Evolutionary conservation across 2,329 filamentous ascomycete genomes (phyloP).

Genomic region (Coniella lustricola): DNA sequence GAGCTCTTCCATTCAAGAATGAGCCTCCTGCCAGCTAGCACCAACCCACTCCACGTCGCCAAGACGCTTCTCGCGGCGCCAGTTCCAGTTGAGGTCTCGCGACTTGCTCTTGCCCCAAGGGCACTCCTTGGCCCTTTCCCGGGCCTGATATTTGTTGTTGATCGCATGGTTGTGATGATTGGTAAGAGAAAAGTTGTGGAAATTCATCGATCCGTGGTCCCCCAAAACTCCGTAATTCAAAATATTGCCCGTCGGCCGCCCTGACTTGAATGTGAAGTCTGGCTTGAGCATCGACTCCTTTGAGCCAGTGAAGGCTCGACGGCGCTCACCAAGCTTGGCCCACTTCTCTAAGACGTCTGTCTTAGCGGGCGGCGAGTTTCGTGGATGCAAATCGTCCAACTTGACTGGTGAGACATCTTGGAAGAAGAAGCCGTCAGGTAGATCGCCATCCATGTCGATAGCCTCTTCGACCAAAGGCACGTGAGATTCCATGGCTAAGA

Average conservation of each 20-base stretch:
- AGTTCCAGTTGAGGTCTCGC: conserved; percentile 50
- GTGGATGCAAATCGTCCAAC: conserved; percentile 22
- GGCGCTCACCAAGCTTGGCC: conserved; percentile 77
- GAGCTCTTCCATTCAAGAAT: conserved; percentile 27
- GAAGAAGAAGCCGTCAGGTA: conserved; percentile 66
- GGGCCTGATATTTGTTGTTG: conserved; percentile 33
- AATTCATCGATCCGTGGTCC: conserved; percentile 27
- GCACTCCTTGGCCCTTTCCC: conserved; percentile 44
- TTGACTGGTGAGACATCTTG: conserved; percentile 50
- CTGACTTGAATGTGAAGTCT: conserved; percentile 34
- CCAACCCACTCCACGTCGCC: conserved; percentile 91
- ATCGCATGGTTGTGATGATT: conserved; percentile 20
- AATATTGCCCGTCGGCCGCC: conserved; percentile 35
- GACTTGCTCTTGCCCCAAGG: conserved; percentile 46
- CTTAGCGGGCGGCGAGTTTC: conserved; percentile 60
- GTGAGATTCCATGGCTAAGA: conserved; percentile 31
- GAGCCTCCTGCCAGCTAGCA: conserved; percentile 63
- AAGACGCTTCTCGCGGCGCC: conserved; percentile 56
- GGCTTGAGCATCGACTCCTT: conserved; percentile 39
- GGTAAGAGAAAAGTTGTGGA: conserved; percentile 20
- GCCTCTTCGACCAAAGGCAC: conserved; percentile 30
- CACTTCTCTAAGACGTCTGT: conserved; percentile 69
- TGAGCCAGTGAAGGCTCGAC: conserved; percentile 57
- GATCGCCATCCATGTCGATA: conserved; percentile 54
- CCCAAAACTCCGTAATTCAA: conserved; percentile 44